These are phyloP conservation scores for Heterobasidion parviporum DNA, from an alignment of 1,284 basidiomycete genomes.

Conservation along the genomic window DNA sequence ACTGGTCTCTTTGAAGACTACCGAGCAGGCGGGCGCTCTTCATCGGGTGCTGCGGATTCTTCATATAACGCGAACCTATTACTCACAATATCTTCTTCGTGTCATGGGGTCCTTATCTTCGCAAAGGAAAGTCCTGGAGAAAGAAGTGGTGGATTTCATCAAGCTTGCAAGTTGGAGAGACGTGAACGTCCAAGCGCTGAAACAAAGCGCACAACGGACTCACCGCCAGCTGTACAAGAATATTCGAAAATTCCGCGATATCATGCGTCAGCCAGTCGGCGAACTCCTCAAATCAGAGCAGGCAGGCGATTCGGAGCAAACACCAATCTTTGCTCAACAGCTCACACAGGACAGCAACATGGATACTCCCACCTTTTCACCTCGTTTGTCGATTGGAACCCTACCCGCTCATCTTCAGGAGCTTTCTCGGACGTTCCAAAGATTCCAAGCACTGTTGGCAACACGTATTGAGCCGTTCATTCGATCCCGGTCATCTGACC, in stretches of 20 bases:
- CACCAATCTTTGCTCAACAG: background rate
- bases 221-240: slow-evolving; percentile 91
- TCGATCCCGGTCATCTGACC: slow-evolving; percentile 25
- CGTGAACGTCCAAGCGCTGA: slow-evolving; percentile 90
- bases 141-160: slow-evolving; percentile 80
- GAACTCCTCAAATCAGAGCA: slow-evolving; percentile 30
- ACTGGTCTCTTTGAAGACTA: slow-evolving; percentile 22
- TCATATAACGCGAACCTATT: slow-evolving; percentile 62
- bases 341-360: background rate
- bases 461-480: slow-evolving; percentile 35
- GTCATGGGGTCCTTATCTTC: slow-evolving; percentile 46
- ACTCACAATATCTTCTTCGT: slow-evolving; percentile 49
- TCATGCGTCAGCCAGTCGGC: slow-evolving; percentile 69
- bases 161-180: slow-evolving; percentile 99
- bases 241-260: slow-evolving; percentile 87
- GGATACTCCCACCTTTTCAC: slow-evolving; percentile 5
- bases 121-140: slow-evolving; percentile 66
- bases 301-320: slow-evolving; percentile 27
- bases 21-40: slow-evolving; percentile 23
- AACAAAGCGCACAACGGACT: slow-evolving; percentile 85
- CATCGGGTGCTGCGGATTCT: slow-evolving; percentile 55
- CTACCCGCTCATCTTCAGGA: slow-evolving; percentile 30
- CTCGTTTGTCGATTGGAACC: slow-evolving; percentile 7
- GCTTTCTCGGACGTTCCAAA: slow-evolving; percentile 36
- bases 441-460: slow-evolving; percentile 36